These are phyloP conservation scores for Botryotinia globosa DNA, from an alignment of 2,329 filamentous ascomycete genomes.

Conservation along the genomic window DNA sequence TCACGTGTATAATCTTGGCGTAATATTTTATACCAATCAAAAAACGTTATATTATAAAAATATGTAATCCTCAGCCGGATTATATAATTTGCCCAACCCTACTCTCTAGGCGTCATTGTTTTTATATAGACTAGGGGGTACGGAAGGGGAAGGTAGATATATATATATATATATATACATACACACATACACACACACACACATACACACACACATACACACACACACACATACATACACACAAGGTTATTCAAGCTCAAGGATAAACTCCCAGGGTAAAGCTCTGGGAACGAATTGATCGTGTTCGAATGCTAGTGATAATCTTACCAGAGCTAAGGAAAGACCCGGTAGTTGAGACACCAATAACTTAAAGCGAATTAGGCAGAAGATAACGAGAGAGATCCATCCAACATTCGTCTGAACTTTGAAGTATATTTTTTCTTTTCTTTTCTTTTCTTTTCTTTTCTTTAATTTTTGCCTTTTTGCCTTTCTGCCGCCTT, in stretches of 20 bases:
- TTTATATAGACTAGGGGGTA: background rate
- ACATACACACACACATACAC: too few species aligned
- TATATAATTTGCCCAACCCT: too few species aligned
- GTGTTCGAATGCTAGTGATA: background rate
- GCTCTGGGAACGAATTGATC: background rate
- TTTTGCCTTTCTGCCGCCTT: background rate
- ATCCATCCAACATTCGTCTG: background rate
- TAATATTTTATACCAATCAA: too few species aligned
- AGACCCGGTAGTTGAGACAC: conserved; percentile 8
- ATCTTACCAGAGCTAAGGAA: background rate
- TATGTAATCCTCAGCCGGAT: too few species aligned
- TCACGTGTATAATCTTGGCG: too few species aligned
- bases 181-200: too few species aligned
- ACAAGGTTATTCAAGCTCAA: background rate
- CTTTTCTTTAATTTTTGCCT: background rate
- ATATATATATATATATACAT: too few species aligned
- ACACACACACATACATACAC: too few species aligned
- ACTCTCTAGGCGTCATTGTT: conserved; percentile 9
- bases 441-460: too few species aligned
- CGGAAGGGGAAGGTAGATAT: too few species aligned
- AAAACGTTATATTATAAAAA: too few species aligned
- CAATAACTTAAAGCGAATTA: background rate
- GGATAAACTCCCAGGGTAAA: background rate
- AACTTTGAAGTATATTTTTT: too few species aligned
- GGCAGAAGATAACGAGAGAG: background rate